Evolutionary conservation across 2,329 filamentous ascomycete genomes (phyloP).

Genomic region (Colletotrichum noveboracense): DNA sequence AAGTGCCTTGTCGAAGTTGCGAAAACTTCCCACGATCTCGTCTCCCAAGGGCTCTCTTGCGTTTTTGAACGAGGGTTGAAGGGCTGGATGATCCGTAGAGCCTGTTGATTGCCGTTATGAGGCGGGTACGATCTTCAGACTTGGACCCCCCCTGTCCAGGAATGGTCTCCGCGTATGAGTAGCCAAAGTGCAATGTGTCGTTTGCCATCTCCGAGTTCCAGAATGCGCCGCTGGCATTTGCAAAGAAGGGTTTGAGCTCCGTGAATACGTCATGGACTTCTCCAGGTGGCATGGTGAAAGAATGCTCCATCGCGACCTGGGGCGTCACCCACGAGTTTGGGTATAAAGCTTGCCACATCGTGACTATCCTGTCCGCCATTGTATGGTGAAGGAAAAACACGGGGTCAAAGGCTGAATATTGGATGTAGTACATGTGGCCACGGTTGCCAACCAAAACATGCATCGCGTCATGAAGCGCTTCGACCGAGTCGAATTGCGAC

Average conservation of each 20-base stretch:
- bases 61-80: constrained; percentile 15
- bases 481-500: constrained; percentile 65
- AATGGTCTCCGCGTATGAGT: constrained; percentile 72
- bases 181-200: constrained; percentile 68
- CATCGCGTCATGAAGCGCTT: constrained; percentile 68
- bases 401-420: constrained; percentile 80
- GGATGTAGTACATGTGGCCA: constrained; percentile 74
- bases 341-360: constrained; percentile 79
- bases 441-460: constrained; percentile 63
- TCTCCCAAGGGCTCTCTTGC: background rate
- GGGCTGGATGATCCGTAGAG: constrained; percentile 42
- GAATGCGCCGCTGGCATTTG: constrained; percentile 61
- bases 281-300: constrained; percentile 64
- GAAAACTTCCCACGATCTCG: background rate
- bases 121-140: constrained; percentile 43
- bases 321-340: constrained; percentile 70
- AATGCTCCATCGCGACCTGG: constrained; percentile 57
- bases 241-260: constrained; percentile 71
- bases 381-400: constrained; percentile 79
- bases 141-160: constrained; percentile 35
- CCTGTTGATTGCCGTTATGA: constrained; percentile 60
- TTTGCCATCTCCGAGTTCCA: constrained; percentile 72
- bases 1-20: constrained; percentile 21
- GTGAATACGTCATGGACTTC: constrained; percentile 60
- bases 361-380: constrained; percentile 77